phyloP scores from a whole-genome alignment of 2,329 filamentous ascomycete genomes.

The Fusarium annulatum region DNA sequence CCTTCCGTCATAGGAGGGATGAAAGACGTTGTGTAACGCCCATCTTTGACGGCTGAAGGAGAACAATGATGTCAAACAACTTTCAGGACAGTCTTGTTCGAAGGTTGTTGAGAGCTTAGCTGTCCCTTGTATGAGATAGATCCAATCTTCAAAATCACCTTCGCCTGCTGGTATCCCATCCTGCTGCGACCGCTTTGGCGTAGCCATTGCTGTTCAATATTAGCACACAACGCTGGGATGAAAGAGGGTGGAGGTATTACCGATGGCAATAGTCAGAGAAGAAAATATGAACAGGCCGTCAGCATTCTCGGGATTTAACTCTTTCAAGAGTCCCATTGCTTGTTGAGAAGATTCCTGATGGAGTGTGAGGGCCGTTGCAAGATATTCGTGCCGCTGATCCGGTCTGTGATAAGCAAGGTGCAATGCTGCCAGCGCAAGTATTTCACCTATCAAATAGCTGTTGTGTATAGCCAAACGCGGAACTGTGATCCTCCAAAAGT shows the following conservation, averaged over 20 bases:
- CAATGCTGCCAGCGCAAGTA: not conserved
- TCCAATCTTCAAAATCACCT: slow-evolving; percentile 1
- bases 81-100: not conserved
- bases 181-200: not conserved
- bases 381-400: not conserved
- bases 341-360: not conserved
- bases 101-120: not conserved
- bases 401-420: not conserved
- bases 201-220: not conserved
- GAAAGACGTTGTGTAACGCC: not conserved
- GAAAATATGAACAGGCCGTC: not conserved
- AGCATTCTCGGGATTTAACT: not conserved
- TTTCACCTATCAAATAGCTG: not conserved
- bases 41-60: not conserved
- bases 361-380: not conserved
- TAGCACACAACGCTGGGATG: not conserved
- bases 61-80: not conserved
- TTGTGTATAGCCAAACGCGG: not conserved
- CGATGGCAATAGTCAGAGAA: not conserved
- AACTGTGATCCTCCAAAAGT: not conserved
- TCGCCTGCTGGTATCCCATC: not conserved
- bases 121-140: not conserved
- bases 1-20: not conserved
- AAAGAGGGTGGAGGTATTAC: not conserved
- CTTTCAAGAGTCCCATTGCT: not conserved